These are phyloP conservation scores for Oligophagozyma castellii DNA, from an alignment of 1,139 yeast species.

Conservation along the genomic window DNA sequence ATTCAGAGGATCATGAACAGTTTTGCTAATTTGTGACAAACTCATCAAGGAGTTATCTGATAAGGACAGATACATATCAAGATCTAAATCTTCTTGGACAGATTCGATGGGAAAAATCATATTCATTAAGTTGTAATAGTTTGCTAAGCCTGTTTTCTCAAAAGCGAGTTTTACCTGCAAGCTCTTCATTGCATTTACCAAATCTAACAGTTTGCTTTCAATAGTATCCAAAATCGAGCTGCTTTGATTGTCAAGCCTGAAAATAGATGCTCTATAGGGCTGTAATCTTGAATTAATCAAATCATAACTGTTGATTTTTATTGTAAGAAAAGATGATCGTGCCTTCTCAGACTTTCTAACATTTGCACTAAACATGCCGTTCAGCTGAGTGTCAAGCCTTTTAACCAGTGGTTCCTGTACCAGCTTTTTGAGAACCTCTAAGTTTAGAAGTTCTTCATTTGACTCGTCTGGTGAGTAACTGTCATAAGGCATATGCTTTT, in stretches of 20 bases:
- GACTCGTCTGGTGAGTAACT: constrained; percentile 14
- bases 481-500: constrained; percentile 19
- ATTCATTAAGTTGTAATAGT: constrained; percentile 47
- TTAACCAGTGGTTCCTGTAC: constrained; percentile 15
- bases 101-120: constrained; percentile 57
- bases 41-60: constrained; percentile 49
- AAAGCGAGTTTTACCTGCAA: constrained; percentile 34
- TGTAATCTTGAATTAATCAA: constrained; percentile 41
- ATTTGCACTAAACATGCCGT: constrained; percentile 16
- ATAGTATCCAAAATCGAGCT: constrained; percentile 29
- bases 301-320: constrained; percentile 47
- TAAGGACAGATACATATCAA: constrained; percentile 45
- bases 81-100: constrained; percentile 33
- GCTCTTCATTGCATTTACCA: constrained; percentile 17
- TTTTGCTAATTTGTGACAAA: constrained; percentile 30
- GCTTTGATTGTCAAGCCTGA: constrained; percentile 8
- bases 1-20: constrained; percentile 35
- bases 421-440: constrained; percentile 25
- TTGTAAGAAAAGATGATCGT: constrained; percentile 25
- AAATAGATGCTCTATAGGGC: constrained; percentile 22
- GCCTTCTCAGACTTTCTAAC: constrained; percentile 18
- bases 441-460: constrained; percentile 6
- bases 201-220: constrained; percentile 27
- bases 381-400: constrained; percentile 12
- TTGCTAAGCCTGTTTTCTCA: constrained; percentile 36